Conservation (phyloP, 2,329 filamentous ascomycete species). For the Ascochyta koolunga region DNA sequence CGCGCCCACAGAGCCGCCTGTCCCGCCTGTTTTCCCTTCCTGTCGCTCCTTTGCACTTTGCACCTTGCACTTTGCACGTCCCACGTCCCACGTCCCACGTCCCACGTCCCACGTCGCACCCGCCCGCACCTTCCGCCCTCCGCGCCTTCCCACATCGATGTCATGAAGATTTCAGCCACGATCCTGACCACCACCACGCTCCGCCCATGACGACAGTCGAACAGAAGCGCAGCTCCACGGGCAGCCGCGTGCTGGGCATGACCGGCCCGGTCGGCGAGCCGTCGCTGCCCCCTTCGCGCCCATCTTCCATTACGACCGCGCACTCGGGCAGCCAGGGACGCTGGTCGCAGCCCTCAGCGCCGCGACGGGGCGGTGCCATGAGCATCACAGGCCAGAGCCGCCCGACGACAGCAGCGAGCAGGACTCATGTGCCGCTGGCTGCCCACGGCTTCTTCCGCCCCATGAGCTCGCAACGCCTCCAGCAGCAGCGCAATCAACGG, state of each 20-base stretch:
- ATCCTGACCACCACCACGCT: conserved; percentile 33
- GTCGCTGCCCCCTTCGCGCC: conserved; percentile 56
- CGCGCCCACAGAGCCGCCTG: conserved; percentile 8
- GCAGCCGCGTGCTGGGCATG: conserved; percentile 45
- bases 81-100: too few species aligned
- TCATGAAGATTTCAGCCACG: conserved; percentile 43
- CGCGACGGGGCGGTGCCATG: conserved; percentile 56
- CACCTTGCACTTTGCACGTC: too few species aligned
- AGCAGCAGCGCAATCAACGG: conserved; percentile 78
- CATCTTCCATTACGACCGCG: conserved; percentile 50
- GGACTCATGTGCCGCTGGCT: conserved; percentile 87
- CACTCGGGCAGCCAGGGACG: conserved; percentile 50
- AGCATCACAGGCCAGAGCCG: conserved; percentile 49
- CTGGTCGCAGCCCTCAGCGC: conserved; percentile 62
- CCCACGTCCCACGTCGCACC: background rate
- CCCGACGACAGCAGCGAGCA: conserved; percentile 72
- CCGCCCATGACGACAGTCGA: conserved; percentile 41
- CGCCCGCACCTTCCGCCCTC: conserved; percentile 15
- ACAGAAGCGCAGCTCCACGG: conserved; percentile 42
- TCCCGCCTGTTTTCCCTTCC: conserved; percentile 23
- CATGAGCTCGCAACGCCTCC: conserved; percentile 94
- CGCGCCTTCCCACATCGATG: conserved; percentile 24
- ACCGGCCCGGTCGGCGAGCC: conserved; percentile 56
- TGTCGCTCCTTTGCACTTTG: conserved; percentile 23
- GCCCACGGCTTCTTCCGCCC: conserved; percentile 93